phyloP scores from a whole-genome alignment of 176 grass and related monocot genomes.

The Oryza nivara region DNA sequence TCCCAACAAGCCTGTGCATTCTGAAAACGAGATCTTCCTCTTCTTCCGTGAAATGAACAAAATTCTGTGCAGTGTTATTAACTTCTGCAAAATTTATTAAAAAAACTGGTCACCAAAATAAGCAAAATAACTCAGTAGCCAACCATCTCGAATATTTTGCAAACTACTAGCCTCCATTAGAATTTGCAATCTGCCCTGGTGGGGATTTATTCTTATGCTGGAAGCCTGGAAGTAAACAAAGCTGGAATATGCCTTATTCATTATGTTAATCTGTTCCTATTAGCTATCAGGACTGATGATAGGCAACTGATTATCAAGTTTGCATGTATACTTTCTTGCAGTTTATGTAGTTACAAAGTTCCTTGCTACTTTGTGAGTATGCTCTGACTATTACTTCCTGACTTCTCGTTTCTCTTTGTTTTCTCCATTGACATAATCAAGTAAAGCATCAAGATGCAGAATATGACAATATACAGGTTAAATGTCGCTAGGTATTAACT shows the following conservation, averaged over 20 bases:
- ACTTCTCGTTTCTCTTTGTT: conserved; percentile 5
- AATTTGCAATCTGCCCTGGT: background rate
- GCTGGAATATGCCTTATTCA: background rate
- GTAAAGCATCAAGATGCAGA: background rate
- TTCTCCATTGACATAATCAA: background rate
- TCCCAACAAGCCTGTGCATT: conserved; percentile 63
- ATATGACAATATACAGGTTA: conserved; percentile 23
- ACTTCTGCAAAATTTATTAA: conserved; percentile 43
- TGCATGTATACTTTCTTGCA: background rate
- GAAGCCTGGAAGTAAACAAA: conserved; percentile 25
- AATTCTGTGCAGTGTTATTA: conserved; percentile 35
- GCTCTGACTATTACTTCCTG: background rate
- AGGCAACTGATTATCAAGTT: conserved; percentile 1
- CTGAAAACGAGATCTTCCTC: conserved; percentile 67
- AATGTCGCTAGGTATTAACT: background rate
- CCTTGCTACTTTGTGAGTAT: conserved; percentile 13
- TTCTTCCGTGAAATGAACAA: conserved; percentile 55
- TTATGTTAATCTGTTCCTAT: background rate
- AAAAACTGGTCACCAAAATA: background rate
- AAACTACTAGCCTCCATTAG: background rate
- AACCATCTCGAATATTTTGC: conserved; percentile 8
- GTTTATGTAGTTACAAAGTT: background rate
- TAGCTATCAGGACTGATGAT: background rate
- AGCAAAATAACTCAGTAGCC: conserved; percentile 2
- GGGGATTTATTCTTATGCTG: background rate